Percentiles rank a stretch among this genome's conserved stretches.
Evolutionary conservation across 805 yeast genomes (phyloP).

Genomic region (Cyberlindnera lachancei): DNA sequence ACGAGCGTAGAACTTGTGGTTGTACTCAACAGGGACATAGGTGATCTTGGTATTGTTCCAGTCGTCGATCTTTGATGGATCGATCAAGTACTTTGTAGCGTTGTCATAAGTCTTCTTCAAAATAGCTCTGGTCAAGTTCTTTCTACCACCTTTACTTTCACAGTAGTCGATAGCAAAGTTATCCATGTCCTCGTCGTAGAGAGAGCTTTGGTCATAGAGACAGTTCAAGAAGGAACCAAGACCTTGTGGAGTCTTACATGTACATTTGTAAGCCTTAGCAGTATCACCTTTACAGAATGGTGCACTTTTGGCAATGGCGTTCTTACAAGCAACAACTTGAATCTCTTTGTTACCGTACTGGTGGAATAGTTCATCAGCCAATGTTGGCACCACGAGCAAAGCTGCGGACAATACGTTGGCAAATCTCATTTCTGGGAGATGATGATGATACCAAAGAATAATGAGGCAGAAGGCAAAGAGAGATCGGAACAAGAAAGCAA

Average conservation of each 20-base stretch:
- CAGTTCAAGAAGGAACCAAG: constrained; percentile 26
- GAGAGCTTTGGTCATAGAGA: constrained; percentile 13
- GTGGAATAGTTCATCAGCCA: constrained; percentile 9
- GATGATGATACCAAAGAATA: too few relatives aligned
- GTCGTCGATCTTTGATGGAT: constrained; percentile 24
- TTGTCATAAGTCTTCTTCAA: constrained; percentile 33
- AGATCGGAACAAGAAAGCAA: too few relatives aligned
- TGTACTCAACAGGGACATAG: constrained; percentile 30
- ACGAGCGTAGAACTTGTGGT: constrained; percentile 20
- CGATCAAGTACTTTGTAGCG: constrained; percentile 36
- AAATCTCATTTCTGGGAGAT: too few relatives aligned
- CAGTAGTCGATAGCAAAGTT: constrained; percentile 23
- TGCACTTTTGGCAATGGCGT: constrained; percentile 17
- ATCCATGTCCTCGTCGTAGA: constrained; percentile 12
- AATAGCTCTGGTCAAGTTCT: constrained; percentile 26
- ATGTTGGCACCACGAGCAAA: too few relatives aligned
- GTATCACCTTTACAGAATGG: constrained; percentile 20
- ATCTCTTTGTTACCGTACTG: constrained; percentile 11
- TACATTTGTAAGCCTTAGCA: constrained; percentile 17
- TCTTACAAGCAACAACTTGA: constrained; percentile 21
- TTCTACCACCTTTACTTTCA: constrained; percentile 10
- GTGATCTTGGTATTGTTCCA: constrained; percentile 29
- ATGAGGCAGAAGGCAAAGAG: too few relatives aligned
- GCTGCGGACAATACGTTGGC: too few relatives aligned
- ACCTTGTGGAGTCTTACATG: constrained; percentile 23